A percentile compares a stretch with the other conserved stretches of the same genome.
phyloP scores from a whole-genome alignment of 352 stramenopile species.

The Globisporangium spiculum region DNA sequence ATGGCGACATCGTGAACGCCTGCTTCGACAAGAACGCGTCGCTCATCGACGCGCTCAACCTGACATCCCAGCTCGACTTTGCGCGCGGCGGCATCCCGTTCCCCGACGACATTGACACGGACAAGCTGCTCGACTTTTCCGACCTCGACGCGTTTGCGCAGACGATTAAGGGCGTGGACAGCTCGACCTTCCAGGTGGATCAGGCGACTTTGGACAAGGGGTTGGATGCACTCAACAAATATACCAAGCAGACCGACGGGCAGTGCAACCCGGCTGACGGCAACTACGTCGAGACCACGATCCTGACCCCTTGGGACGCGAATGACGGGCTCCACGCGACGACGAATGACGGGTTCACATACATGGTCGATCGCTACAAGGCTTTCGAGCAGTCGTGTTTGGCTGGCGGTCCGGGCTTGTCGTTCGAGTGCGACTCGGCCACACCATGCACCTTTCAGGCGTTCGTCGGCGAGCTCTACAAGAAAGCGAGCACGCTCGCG shows the following conservation, averaged over 20 bases:
- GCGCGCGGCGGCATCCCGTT: constrained; percentile 48
- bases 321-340: neutral
- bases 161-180: constrained; percentile 20
- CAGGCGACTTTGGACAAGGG: neutral
- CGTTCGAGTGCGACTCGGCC: neutral
- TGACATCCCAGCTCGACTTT: constrained; percentile 53
- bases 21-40: constrained; percentile 60
- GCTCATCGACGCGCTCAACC: constrained; percentile 57
- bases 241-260: constrained; percentile 20
- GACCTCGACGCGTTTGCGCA: constrained; percentile 33
- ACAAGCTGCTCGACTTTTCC: constrained; percentile 45
- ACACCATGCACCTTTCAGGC: constrained; percentile 18
- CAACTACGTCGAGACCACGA: constrained; percentile 29
- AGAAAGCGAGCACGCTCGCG: constrained; percentile 12
- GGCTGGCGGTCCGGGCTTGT: neutral
- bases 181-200: constrained; percentile 25
- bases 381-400: neutral
- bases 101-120: constrained; percentile 28
- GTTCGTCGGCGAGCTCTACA: constrained; percentile 19
- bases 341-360: constrained; percentile 6
- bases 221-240: constrained; percentile 24
- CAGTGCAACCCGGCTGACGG: constrained; percentile 15
- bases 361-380: constrained; percentile 22
- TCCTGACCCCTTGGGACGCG: constrained; percentile 37
- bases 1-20: constrained; percentile 37